Percentiles rank a stretch among this genome's conserved stretches.
Evolutionary conservation across 192 early-diverging fungal species (phyloP).

Genomic region (Coemansia sp.): DNA sequence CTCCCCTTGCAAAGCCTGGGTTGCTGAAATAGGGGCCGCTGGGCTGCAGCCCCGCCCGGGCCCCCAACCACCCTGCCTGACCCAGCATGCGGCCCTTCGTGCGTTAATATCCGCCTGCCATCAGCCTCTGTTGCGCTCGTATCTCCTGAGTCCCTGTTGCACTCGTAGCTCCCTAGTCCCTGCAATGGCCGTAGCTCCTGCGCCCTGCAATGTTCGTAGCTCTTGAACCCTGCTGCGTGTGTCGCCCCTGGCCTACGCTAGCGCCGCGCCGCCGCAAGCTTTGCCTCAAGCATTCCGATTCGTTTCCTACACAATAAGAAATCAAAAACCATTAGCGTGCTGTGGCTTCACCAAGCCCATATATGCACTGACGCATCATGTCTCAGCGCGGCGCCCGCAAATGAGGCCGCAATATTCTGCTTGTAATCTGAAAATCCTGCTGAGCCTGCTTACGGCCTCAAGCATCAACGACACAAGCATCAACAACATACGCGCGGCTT

Average conservation of each 20-base stretch:
- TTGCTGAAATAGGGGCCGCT: background rate
- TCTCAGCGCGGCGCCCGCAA: background rate
- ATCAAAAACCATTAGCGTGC: conserved; percentile 1
- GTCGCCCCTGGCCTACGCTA: background rate
- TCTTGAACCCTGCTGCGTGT: too few relatives aligned
- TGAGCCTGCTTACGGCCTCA: background rate
- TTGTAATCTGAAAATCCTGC: background rate
- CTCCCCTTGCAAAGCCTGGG: background rate
- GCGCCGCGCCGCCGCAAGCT: conserved; percentile 22
- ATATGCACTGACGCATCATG: conserved; percentile 21
- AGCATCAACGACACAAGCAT: background rate
- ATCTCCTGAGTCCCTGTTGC: too few relatives aligned
- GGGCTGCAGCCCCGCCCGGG: conserved; percentile 7
- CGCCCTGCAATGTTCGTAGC: too few relatives aligned
- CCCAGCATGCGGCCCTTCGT: conserved; percentile 1
- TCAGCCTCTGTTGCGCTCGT: too few relatives aligned
- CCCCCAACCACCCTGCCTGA: conserved; percentile 1
- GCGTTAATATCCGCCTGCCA: conserved; percentile 12
- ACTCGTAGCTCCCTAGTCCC: too few relatives aligned
- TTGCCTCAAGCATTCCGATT: conserved; percentile 43
- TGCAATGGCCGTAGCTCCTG: too few relatives aligned
- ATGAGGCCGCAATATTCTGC: conserved; percentile 1
- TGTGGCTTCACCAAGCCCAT: conserved; percentile 1
- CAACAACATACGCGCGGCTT: conserved; percentile 4
- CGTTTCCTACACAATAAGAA: conserved; percentile 32